phyloP scores from a whole-genome alignment of 2,329 filamentous ascomycete genomes.

The Fusarium cicatricum region DNA sequence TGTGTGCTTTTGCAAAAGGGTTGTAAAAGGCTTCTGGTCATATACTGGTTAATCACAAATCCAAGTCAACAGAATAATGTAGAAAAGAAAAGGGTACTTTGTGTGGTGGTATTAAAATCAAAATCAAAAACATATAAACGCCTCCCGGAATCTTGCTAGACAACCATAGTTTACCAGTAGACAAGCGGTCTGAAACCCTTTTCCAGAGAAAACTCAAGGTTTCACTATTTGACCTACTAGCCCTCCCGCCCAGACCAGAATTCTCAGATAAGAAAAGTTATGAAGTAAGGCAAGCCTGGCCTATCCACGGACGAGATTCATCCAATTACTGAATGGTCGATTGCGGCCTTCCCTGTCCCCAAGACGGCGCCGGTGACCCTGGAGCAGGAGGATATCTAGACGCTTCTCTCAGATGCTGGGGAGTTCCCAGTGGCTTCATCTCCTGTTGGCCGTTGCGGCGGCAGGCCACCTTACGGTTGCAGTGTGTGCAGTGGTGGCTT shows the following conservation, averaged over 20 bases:
- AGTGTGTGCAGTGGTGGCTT: slow-evolving; percentile 36
- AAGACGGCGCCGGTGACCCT: neutral
- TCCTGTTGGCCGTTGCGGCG: slow-evolving; percentile 16
- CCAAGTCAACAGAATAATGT: no score
- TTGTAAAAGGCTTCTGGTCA: no score
- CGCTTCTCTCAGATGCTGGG: slow-evolving; percentile 31
- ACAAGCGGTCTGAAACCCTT: no score
- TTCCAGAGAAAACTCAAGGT: no score
- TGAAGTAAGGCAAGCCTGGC: neutral
- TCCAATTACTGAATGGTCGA: neutral
- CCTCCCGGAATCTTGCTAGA: no score
- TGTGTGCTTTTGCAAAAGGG: no score
- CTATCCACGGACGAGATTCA: no score
- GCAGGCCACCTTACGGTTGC: slow-evolving; percentile 33
- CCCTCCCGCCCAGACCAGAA: no score
- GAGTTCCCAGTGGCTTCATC: slow-evolving; percentile 32
- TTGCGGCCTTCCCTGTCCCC: neutral
- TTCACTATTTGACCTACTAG: no score
- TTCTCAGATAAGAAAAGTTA: neutral
- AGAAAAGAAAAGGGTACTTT: no score
- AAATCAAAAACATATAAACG: neutral
- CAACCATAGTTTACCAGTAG: no score
- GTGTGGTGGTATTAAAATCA: neutral
- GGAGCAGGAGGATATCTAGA: slow-evolving; percentile 25
- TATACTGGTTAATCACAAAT: no score